A percentile compares a stretch with the other conserved stretches of the same genome.
Conservation (phyloP, 192 early-diverging fungal species). For the Backusella parvicylindrica region DNA sequence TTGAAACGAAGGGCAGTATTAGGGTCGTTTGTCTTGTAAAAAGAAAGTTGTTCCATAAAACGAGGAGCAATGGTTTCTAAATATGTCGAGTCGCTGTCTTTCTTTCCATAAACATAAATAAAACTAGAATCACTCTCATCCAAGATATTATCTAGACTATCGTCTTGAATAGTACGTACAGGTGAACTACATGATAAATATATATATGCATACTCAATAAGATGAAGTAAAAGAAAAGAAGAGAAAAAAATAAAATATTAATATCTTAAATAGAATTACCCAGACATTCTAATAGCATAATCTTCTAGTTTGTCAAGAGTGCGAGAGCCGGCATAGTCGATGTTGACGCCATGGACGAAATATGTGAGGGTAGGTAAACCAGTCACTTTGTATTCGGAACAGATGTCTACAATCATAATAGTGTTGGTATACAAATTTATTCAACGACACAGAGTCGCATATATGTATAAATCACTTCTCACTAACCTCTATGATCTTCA, state of each 20-base stretch:
- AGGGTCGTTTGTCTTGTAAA: constrained; percentile 39
- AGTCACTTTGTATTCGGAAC: constrained; percentile 59
- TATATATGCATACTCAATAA: neutral
- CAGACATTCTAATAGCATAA: neutral
- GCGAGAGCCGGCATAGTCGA: neutral
- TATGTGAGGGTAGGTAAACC: constrained; percentile 86
- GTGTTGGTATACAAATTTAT: neutral
- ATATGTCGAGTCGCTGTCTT: constrained; percentile 26
- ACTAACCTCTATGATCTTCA: constrained; percentile 47
- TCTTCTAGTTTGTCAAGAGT: neutral
- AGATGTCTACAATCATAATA: constrained; percentile 35
- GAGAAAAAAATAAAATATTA: neutral
- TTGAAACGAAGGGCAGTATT: constrained; percentile 18
- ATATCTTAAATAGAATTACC: neutral
- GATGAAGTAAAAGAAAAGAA: too few relatives aligned
- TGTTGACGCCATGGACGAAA: constrained; percentile 19
- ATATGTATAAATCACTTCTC: neutral
- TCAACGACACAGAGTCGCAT: neutral
- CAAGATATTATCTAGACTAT: constrained; percentile 31
- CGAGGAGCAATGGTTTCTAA: constrained; percentile 16
- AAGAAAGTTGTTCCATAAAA: constrained; percentile 19
- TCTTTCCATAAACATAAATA: constrained; percentile 53
- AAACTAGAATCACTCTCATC: constrained; percentile 46
- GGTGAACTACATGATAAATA: neutral
- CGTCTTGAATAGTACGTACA: neutral